phyloP scores from a whole-genome alignment of 2,329 filamentous ascomycete genomes.

The Xylaria sp. region DNA sequence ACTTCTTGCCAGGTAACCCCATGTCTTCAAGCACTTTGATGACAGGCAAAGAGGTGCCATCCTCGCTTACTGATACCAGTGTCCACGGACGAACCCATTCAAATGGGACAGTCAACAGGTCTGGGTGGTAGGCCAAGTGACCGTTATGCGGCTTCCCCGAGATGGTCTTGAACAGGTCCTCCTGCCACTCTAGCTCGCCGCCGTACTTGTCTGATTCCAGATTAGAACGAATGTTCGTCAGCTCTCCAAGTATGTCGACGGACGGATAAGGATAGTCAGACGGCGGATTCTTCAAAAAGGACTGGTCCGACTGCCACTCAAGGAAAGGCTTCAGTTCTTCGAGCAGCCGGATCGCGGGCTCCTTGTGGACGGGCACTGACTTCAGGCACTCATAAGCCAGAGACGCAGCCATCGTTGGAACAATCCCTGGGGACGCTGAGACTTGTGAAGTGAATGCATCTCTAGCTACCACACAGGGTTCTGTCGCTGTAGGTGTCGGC shows the following conservation, averaged over 20 bases:
- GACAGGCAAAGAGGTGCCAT: conserved; percentile 28
- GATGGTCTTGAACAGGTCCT: conserved; percentile 25
- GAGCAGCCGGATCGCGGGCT: conserved; percentile 30
- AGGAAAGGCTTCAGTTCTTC: conserved; percentile 33
- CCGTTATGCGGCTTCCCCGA: conserved; percentile 32
- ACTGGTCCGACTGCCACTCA: conserved; percentile 34
- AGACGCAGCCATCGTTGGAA: conserved; percentile 32
- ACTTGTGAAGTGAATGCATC: conserved; percentile 29
- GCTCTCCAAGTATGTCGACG: conserved; percentile 27
- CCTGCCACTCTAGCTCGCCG: conserved; percentile 33
- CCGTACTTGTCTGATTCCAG: conserved; percentile 25
- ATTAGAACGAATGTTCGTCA: conserved; percentile 28
- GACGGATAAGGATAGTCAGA: conserved; percentile 31
- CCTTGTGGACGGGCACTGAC: conserved; percentile 30
- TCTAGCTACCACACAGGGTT: conserved; percentile 32
- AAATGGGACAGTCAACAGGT: conserved; percentile 33
- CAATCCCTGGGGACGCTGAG: conserved; percentile 11
- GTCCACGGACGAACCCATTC: conserved; percentile 35
- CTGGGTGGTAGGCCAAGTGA: conserved; percentile 27
- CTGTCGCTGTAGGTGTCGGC: conserved; percentile 27
- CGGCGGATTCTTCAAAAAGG: conserved; percentile 31
- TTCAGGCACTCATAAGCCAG: conserved; percentile 31
- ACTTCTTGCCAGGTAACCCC: conserved; percentile 16
- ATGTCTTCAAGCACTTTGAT: conserved; percentile 33
- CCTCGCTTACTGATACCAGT: conserved; percentile 36